These are phyloP conservation scores for Pelargonium fulgidum DNA, from an alignment of 441 rosid species.

Conservation along the genomic window DNA sequence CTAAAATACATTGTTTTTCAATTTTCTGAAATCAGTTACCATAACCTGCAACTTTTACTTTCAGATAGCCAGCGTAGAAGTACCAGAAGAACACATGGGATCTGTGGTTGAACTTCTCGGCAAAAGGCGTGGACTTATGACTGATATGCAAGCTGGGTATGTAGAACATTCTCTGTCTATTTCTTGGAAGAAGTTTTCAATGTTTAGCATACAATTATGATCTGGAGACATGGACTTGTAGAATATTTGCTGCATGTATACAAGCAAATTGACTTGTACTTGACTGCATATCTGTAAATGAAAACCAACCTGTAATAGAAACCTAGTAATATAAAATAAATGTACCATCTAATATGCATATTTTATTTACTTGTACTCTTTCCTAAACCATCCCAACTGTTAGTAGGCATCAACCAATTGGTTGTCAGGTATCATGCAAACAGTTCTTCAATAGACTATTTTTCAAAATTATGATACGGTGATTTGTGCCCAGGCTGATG, in stretches of 20 bases:
- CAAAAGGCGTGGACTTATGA: slow-evolving; percentile 89
- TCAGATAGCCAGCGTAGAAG: slow-evolving; percentile 90
- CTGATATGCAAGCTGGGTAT: slow-evolving; percentile 90
- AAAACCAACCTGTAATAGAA: neutral
- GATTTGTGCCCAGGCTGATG: too few species aligned
- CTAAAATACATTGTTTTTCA: slow-evolving; percentile 9
- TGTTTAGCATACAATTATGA: neutral
- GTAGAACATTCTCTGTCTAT: slow-evolving; percentile 23
- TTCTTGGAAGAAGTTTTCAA: neutral
- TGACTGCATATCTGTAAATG: neutral
- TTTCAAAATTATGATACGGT: neutral
- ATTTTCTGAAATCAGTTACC: neutral
- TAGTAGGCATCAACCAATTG: neutral
- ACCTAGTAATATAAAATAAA: neutral
- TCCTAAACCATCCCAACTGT: neutral
- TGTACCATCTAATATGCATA: neutral
- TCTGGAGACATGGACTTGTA: neutral
- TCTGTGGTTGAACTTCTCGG: slow-evolving; percentile 98
- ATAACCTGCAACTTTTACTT: slow-evolving; percentile 15
- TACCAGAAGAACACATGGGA: slow-evolving; percentile 94
- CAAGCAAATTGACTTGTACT: neutral
- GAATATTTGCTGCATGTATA: neutral
- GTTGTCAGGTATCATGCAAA: neutral
- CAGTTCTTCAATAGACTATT: neutral
- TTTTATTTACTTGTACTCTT: slow-evolving; percentile 2